Conservation (phyloP, 2,329 filamentous ascomycete species). For the Epichloe sp. region DNA sequence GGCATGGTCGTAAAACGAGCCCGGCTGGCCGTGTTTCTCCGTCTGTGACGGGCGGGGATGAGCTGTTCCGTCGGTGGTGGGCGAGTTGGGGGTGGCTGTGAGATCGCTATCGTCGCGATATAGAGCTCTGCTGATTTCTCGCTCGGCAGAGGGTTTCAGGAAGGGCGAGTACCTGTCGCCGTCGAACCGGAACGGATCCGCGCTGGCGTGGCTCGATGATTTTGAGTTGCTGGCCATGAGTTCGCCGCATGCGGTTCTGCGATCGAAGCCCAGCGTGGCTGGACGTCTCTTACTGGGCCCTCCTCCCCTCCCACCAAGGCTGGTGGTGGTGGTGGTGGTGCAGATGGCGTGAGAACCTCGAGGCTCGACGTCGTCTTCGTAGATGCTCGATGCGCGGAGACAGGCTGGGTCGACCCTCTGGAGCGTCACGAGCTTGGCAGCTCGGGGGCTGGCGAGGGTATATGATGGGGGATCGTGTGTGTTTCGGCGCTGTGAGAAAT, state of each 20-base stretch:
- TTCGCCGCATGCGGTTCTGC: not conserved
- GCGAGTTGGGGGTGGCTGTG: slow-evolving; percentile 4
- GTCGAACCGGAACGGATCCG: slow-evolving; percentile 35
- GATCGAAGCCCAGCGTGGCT: slow-evolving; percentile 4
- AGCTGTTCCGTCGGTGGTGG: not conserved
- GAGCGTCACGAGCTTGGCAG: not conserved
- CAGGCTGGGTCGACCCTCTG: not conserved
- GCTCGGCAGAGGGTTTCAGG: slow-evolving; percentile 25
- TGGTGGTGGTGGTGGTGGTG: not conserved
- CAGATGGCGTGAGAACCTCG: not conserved
- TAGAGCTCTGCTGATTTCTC: slow-evolving; percentile 29
- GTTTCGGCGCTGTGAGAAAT: not conserved
- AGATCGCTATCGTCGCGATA: slow-evolving; percentile 15
- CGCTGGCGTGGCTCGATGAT: slow-evolving; percentile 22
- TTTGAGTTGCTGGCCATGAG: slow-evolving; percentile 12
- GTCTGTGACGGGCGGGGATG: not conserved
- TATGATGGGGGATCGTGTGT: not conserved
- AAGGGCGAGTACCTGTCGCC: slow-evolving; percentile 24
- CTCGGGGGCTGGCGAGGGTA: not conserved
- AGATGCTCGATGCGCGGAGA: slow-evolving; percentile 5
- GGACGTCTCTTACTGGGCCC: slow-evolving; percentile 4
- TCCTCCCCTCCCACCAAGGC: not conserved
- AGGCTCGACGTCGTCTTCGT: not conserved
- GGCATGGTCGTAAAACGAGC: slow-evolving; percentile 23
- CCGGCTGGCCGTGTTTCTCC: not conserved